Percentiles rank a stretch among this genome's conserved stretches.
Evolutionary conservation across 2,329 filamentous ascomycete genomes (phyloP).

Genomic region (Lachnellula willkommii): DNA sequence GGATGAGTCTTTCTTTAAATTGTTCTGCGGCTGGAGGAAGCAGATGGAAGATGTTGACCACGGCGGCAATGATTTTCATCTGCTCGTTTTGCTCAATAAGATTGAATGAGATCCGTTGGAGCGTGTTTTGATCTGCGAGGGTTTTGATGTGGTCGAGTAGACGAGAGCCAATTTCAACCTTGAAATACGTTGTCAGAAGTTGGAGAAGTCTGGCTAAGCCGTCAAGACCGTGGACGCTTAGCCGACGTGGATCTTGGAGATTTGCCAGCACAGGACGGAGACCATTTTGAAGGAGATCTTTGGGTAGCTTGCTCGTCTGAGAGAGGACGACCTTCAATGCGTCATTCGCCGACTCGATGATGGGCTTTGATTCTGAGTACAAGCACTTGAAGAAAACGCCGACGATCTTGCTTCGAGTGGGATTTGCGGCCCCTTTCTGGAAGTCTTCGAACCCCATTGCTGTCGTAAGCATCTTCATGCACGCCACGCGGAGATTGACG

Average conservation of each 20-base stretch:
- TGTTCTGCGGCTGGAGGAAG: constrained; percentile 82
- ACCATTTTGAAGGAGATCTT: constrained; percentile 90
- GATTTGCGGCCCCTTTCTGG: constrained; percentile 65
- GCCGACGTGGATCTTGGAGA: constrained; percentile 83
- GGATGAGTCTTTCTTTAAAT: constrained; percentile 86
- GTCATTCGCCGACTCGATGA: constrained; percentile 88
- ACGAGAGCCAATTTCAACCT: constrained; percentile 91
- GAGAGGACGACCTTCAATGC: constrained; percentile 82
- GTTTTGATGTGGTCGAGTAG: constrained; percentile 91
- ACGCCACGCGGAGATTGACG: constrained; percentile 83
- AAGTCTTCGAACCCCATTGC: constrained; percentile 94
- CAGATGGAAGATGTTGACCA: constrained; percentile 97
- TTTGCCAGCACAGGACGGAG: constrained; percentile 94
- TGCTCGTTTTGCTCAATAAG: constrained; percentile 87
- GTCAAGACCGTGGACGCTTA: constrained; percentile 84
- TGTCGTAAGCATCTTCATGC: constrained; percentile 85
- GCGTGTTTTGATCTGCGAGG: constrained; percentile 71
- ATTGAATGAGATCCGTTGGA: constrained; percentile 91
- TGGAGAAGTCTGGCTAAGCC: constrained; percentile 85
- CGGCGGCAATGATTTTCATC: constrained; percentile 92
- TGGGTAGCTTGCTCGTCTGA: constrained; percentile 86
- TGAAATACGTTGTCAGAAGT: constrained; percentile 95
- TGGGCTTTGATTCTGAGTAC: constrained; percentile 86
- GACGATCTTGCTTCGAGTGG: constrained; percentile 68
- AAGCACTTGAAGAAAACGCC: constrained; percentile 97